Conservation (phyloP, 1,284 basidiomycete species). For the Amylostereum areolatum region DNA sequence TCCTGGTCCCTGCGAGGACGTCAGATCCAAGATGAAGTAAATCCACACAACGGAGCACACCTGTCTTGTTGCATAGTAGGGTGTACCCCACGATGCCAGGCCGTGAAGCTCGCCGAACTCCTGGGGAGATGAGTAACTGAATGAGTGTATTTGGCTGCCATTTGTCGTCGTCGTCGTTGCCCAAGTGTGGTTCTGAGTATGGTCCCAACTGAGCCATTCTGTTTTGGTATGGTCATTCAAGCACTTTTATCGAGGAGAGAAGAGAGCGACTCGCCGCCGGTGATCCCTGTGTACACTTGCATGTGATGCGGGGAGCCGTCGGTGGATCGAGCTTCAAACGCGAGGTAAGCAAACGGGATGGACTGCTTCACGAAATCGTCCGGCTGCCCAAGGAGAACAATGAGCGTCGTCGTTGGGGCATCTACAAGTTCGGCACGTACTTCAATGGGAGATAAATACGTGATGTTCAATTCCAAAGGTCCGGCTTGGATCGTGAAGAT, state of each 20-base stretch:
- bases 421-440: slow-evolving; percentile 7
- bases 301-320: slow-evolving; percentile 11
- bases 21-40: background rate
- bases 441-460: slow-evolving; percentile 14
- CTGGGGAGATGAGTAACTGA: background rate
- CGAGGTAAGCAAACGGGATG: slow-evolving; percentile 15
- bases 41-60: background rate
- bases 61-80: background rate
- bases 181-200: background rate
- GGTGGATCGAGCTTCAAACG: slow-evolving; percentile 7
- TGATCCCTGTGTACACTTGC: slow-evolving; percentile 13
- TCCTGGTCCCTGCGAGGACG: background rate
- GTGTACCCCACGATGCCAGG: background rate
- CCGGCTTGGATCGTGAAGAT: slow-evolving; percentile 9
- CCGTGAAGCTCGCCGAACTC: background rate
- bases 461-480: slow-evolving; percentile 6
- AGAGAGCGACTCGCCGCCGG: slow-evolving; percentile 19
- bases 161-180: slow-evolving; percentile 10
- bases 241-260: background rate
- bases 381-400: slow-evolving; percentile 5
- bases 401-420: background rate
- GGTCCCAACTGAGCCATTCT: slow-evolving; percentile 1
- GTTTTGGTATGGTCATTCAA: background rate
- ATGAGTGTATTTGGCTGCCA: background rate
- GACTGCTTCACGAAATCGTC: slow-evolving; percentile 13